phyloP scores from a whole-genome alignment of 2,329 filamentous ascomycete genomes.

The Xylariaceae sp. region DNA sequence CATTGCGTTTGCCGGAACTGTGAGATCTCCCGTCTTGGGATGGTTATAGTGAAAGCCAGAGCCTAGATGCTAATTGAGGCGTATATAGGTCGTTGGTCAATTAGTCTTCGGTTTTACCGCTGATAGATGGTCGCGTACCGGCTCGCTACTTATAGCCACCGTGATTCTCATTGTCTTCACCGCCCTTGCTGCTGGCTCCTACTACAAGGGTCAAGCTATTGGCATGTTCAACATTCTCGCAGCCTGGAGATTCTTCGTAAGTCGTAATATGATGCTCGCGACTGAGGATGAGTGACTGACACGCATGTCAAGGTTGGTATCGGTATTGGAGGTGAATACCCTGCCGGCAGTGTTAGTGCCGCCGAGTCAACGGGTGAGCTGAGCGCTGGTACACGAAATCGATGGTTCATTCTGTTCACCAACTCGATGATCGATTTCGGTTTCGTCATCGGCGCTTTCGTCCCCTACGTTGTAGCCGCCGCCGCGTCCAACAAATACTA shows the following conservation, averaged over 20 bases:
- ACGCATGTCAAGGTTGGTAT: slow-evolving; percentile 50
- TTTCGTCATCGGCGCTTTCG: slow-evolving; percentile 77
- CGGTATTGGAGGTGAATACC: slow-evolving; percentile 81
- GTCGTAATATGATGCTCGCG: slow-evolving; percentile 11
- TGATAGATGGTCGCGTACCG: slow-evolving; percentile 82
- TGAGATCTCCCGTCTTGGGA: slow-evolving; percentile 8
- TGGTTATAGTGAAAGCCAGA: background rate
- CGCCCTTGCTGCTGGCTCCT: slow-evolving; percentile 72
- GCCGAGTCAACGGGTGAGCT: slow-evolving; percentile 84
- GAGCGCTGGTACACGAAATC: slow-evolving; percentile 75
- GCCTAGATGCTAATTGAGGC: slow-evolving; percentile 1
- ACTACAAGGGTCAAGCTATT: slow-evolving; percentile 64
- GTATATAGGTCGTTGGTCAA: slow-evolving; percentile 65
- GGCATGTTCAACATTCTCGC: slow-evolving; percentile 78
- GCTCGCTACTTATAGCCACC: slow-evolving; percentile 77
- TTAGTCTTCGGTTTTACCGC: slow-evolving; percentile 76
- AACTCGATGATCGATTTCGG: slow-evolving; percentile 84
- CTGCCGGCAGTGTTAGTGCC: slow-evolving; percentile 77
- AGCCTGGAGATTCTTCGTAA: slow-evolving; percentile 80
- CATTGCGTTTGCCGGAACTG: slow-evolving; percentile 81
- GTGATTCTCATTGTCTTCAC: slow-evolving; percentile 83
- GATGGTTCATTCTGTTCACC: slow-evolving; percentile 89
- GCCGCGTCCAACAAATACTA: slow-evolving; percentile 60
- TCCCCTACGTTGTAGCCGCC: slow-evolving; percentile 62
- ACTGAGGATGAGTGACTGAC: slow-evolving; percentile 10